phyloP scores from a whole-genome alignment of 148 eudicot genomes.

The Chenopodium album region DNA sequence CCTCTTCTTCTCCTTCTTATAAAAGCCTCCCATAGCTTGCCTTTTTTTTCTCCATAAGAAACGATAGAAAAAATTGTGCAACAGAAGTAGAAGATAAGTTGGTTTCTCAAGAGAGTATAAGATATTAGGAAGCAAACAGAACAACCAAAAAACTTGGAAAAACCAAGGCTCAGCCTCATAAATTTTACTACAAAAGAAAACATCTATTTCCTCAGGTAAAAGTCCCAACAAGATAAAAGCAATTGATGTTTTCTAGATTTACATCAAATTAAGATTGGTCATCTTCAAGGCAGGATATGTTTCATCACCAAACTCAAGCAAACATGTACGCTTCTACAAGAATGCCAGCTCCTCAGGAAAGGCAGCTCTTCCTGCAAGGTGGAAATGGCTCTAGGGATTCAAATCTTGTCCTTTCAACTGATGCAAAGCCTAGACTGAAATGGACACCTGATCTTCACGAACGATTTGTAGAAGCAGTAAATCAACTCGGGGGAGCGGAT shows the following conservation, averaged over 20 bases:
- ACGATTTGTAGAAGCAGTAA: slow-evolving; percentile 82
- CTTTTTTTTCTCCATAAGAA: slow-evolving; percentile 31
- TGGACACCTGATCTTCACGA: slow-evolving; percentile 95
- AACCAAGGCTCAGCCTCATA: slow-evolving; percentile 22
- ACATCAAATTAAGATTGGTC: slow-evolving; percentile 30
- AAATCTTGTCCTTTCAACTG: slow-evolving; percentile 87
- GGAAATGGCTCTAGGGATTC: slow-evolving; percentile 59
- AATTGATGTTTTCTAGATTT: slow-evolving; percentile 20
- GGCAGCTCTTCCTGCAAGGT: slow-evolving; percentile 74
- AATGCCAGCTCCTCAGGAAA: slow-evolving; percentile 56
- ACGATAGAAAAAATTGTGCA: slow-evolving; percentile 27
- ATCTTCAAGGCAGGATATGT: slow-evolving; percentile 44
- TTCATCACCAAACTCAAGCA: slow-evolving; percentile 60
- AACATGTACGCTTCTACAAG: slow-evolving; percentile 53
- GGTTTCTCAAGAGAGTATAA: slow-evolving; percentile 17
- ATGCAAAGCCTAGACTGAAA: slow-evolving; percentile 88
- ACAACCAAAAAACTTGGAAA: slow-evolving; percentile 13
- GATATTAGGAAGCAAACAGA: slow-evolving; percentile 11
- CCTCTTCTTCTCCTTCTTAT: slow-evolving; percentile 37
- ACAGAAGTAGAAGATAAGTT: slow-evolving; percentile 30
- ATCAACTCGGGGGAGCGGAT: slow-evolving; percentile 95
- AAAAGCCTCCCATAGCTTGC: slow-evolving; percentile 44
- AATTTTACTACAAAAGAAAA: slow-evolving; percentile 18
- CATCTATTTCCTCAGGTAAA: slow-evolving; percentile 32
- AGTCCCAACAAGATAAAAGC: slow-evolving; percentile 21